Evolutionary conservation across 2,329 filamentous ascomycete genomes (phyloP).

Genomic region (Colletotrichum brevisporum): DNA sequence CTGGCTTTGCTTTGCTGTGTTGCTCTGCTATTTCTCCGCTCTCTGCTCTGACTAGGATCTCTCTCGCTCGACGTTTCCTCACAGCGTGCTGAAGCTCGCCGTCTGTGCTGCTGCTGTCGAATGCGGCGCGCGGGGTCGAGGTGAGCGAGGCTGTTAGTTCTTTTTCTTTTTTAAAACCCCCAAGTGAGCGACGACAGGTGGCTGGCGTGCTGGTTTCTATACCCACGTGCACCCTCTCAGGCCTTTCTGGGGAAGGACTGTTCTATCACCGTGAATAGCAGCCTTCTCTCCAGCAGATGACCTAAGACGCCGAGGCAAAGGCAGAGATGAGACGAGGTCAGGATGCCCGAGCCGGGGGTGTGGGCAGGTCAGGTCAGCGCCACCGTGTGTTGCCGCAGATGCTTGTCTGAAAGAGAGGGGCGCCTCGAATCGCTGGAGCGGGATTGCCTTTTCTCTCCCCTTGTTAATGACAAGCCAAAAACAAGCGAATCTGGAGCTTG

Average conservation of each 20-base stretch:
- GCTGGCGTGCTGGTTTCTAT: neutral
- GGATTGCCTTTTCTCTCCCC: conserved; percentile 9
- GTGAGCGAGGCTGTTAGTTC: too few species aligned
- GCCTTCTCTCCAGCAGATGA: conserved; percentile 4
- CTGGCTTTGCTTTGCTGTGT: neutral
- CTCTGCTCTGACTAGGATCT: too few species aligned
- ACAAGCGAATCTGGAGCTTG: conserved; percentile 22
- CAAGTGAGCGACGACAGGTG: too few species aligned
- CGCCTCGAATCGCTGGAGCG: conserved; percentile 7
- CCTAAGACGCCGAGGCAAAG: conserved; percentile 18
- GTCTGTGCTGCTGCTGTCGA: too few species aligned
- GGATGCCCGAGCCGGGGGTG: neutral
- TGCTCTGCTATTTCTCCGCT: too few species aligned
- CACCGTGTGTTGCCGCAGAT: conserved; percentile 30
- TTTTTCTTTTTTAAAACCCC: too few species aligned
- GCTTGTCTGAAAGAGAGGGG: conserved; percentile 32
- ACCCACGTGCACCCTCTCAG: conserved; percentile 6
- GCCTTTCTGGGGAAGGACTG: conserved; percentile 5
- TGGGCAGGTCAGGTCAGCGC: conserved; percentile 15
- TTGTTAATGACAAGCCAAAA: conserved; percentile 23
- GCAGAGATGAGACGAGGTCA: conserved; percentile 18
- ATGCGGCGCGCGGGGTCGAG: too few species aligned
- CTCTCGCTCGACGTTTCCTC: too few species aligned
- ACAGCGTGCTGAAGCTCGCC: too few species aligned
- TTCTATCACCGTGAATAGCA: neutral